These are phyloP conservation scores for Verticillium isaacii DNA, from an alignment of 2,329 filamentous ascomycete species.

Conservation along the genomic window DNA sequence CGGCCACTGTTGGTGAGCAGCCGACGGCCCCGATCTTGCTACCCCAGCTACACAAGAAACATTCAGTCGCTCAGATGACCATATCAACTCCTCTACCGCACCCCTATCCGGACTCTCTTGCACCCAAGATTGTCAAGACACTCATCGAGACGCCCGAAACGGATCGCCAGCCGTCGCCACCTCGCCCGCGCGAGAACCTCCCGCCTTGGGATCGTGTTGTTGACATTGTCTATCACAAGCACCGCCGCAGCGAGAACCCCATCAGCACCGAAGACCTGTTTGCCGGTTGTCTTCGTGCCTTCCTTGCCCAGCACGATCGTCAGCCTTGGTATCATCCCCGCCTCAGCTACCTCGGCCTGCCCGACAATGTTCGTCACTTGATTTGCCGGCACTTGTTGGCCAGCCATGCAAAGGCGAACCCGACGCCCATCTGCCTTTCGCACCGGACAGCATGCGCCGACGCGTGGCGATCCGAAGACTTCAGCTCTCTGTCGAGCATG, in stretches of 20 bases:
- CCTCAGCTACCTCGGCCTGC: constrained; percentile 18
- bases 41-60: constrained; percentile 35
- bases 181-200: constrained; percentile 5
- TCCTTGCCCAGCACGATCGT: constrained; percentile 15
- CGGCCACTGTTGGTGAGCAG: background rate
- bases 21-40: background rate
- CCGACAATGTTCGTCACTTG: constrained; percentile 17
- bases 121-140: constrained; percentile 4
- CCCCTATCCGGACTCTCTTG: constrained; percentile 22
- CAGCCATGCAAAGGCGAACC: background rate
- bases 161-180: constrained; percentile 23
- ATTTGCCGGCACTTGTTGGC: constrained; percentile 18
- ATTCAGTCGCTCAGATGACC: constrained; percentile 24
- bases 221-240: constrained; percentile 28
- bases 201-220: constrained; percentile 30
- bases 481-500: constrained; percentile 22
- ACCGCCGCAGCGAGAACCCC: constrained; percentile 3
- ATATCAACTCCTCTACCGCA: constrained; percentile 27
- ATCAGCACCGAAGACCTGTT: constrained; percentile 7
- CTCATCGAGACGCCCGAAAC: constrained; percentile 5
- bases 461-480: constrained; percentile 28
- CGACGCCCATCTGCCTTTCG: constrained; percentile 24
- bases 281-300: constrained; percentile 13
- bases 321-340: background rate
- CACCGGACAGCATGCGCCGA: constrained; percentile 18